Conservation (phyloP, 805 yeast genomes). For the Candida germanica region DNA sequence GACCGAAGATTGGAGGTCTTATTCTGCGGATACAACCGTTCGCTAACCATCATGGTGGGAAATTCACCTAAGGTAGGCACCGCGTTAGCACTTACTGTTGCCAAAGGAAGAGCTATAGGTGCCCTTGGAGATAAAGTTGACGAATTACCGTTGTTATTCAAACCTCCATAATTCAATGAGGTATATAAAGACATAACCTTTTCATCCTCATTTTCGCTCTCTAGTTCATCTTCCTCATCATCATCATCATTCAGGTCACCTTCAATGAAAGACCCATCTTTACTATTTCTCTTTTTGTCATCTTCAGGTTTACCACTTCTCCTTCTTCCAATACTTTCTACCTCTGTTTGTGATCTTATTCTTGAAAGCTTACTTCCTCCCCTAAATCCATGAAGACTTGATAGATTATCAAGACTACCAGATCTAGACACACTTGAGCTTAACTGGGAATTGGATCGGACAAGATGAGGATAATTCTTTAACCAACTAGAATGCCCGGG, state of each 20-base stretch:
- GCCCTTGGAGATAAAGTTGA: constrained; percentile 18
- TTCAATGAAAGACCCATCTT: neutral
- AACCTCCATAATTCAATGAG: constrained; percentile 40
- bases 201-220: constrained; percentile 57
- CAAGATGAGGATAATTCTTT: constrained; percentile 24
- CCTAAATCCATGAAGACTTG: constrained; percentile 11
- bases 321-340: constrained; percentile 5
- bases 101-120: constrained; percentile 15
- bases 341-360: constrained; percentile 11
- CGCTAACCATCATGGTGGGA: constrained; percentile 34
- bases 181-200: constrained; percentile 67
- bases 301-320: constrained; percentile 12
- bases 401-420: constrained; percentile 12
- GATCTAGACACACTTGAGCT: constrained; percentile 10
- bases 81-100: constrained; percentile 16
- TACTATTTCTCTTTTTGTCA: neutral
- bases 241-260: constrained; percentile 1
- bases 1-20: neutral
- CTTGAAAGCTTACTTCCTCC: constrained; percentile 10
- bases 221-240: constrained; percentile 18
- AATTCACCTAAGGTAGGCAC: constrained; percentile 45
- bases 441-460: constrained; percentile 9
- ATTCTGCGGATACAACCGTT: constrained; percentile 23
- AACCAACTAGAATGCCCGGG: constrained; percentile 20
- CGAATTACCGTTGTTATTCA: constrained; percentile 20